Conservation (phyloP, 495 filamentous ascomycete species). For the Neurospora terricola region DNA sequence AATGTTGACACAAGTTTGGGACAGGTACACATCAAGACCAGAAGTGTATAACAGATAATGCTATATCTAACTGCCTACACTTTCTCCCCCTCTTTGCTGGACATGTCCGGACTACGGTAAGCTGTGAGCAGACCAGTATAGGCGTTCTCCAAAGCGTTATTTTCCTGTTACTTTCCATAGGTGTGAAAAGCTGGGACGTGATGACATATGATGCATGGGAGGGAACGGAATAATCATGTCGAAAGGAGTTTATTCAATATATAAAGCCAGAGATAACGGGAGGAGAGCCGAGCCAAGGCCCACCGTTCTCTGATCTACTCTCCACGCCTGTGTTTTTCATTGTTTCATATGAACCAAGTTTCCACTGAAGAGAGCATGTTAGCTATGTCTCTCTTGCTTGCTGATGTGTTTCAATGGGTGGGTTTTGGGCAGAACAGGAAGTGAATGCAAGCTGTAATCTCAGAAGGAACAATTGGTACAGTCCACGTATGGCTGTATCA, state of each 20-base stretch:
- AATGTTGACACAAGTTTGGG: too few species aligned
- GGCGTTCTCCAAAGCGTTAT: too few species aligned
- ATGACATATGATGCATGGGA: neutral
- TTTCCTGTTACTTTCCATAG: neutral
- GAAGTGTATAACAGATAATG: too few species aligned
- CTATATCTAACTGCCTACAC: too few species aligned
- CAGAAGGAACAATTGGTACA: constrained; percentile 6
- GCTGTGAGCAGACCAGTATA: neutral
- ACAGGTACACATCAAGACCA: too few species aligned
- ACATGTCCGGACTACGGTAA: too few species aligned
- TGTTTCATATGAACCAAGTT: neutral
- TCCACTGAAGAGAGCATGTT: neutral
- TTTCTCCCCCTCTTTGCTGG: too few species aligned
- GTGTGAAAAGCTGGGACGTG: neutral
- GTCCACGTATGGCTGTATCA: neutral
- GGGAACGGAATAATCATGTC: neutral
- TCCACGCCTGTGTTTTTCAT: neutral
- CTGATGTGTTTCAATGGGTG: neutral
- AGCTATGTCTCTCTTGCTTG: neutral
- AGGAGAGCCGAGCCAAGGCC: neutral
- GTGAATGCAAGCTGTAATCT: neutral
- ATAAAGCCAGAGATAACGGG: neutral
- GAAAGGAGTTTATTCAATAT: neutral
- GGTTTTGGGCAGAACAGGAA: neutral
- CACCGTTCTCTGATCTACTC: neutral